These are phyloP conservation scores for Saprolegnia diclina DNA, from an alignment of 352 stramenopile species.

Conservation along the genomic window DNA sequence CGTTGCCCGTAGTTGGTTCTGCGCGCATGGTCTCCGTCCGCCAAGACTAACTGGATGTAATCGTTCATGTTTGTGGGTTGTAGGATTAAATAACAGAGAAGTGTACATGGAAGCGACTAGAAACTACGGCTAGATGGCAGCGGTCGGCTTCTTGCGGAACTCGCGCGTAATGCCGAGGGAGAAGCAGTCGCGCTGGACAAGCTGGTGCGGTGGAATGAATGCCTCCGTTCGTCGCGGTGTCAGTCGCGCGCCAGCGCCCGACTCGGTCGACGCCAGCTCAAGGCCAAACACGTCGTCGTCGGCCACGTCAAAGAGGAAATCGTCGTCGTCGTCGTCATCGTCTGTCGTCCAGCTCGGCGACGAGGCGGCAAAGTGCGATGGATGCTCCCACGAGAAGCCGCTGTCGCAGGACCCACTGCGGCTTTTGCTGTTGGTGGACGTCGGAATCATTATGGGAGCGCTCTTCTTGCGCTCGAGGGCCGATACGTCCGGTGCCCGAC, in stretches of 20 bases:
- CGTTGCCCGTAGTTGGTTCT: too few relatives aligned
- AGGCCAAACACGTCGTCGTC: slow-evolving; percentile 6
- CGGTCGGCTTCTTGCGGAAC: slow-evolving; percentile 19
- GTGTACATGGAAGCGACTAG: background rate
- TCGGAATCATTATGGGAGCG: slow-evolving; percentile 27
- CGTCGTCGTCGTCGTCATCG: slow-evolving; percentile 12
- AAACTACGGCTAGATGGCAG: slow-evolving; percentile 14
- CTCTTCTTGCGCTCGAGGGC: slow-evolving; percentile 9
- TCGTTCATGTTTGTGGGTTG: too few relatives aligned
- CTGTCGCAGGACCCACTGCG: background rate
- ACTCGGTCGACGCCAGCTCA: background rate
- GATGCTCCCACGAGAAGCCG: slow-evolving; percentile 15
- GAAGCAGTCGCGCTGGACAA: slow-evolving; percentile 24
- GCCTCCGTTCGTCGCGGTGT: background rate
- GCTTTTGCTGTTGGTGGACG: slow-evolving; percentile 5
- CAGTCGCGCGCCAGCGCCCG: background rate
- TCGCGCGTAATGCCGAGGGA: slow-evolving; percentile 22
- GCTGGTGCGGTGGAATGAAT: slow-evolving; percentile 26
- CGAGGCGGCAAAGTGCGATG: background rate
- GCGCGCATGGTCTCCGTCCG: too few relatives aligned
- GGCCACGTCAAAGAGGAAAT: background rate
- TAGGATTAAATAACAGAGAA: too few relatives aligned
- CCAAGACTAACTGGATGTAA: too few relatives aligned
- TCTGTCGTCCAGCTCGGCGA: background rate
- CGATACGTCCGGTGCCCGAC: background rate